phyloP scores from a whole-genome alignment of 768 basidiomycete species.

The Leccinum uliginosum region DNA sequence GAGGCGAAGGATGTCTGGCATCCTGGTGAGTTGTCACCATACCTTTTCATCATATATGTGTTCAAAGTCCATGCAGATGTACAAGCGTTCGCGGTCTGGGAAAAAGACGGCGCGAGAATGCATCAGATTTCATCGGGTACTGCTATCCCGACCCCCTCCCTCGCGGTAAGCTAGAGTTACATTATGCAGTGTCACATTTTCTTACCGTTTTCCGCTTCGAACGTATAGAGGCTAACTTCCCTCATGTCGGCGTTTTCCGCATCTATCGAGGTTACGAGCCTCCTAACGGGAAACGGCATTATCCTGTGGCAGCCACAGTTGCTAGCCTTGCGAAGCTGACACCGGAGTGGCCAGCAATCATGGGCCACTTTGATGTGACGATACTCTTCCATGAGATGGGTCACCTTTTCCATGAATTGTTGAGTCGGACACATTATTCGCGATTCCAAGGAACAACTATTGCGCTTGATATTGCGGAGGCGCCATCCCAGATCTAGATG shows the following conservation, averaged over 20 bases:
- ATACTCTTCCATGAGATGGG: constrained; percentile 95
- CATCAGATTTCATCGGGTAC: constrained; percentile 73
- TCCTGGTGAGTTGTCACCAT: constrained; percentile 43
- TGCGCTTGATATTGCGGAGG: constrained; percentile 82
- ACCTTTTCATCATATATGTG: background rate
- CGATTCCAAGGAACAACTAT: constrained; percentile 83
- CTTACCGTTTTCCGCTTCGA: background rate
- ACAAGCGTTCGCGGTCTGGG: constrained; percentile 83
- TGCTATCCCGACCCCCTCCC: constrained; percentile 89
- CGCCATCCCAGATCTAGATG: constrained; percentile 92
- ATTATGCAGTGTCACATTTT: background rate
- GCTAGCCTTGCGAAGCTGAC: constrained; percentile 88
- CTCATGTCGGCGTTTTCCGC: constrained; percentile 84
- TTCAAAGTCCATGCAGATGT: constrained; percentile 48
- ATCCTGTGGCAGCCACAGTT: constrained; percentile 82
- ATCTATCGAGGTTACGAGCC: constrained; percentile 63
- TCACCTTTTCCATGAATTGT: constrained; percentile 64
- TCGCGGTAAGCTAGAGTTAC: constrained; percentile 42
- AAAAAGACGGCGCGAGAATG: constrained; percentile 67
- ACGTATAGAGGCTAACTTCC: constrained; percentile 64
- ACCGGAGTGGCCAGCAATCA: constrained; percentile 72
- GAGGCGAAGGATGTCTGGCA: constrained; percentile 73
- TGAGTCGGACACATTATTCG: constrained; percentile 65
- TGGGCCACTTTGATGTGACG: constrained; percentile 85
- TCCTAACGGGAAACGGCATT: constrained; percentile 54